phyloP scores from a whole-genome alignment of 805 yeast species.

The Monosporozyma yasuniensis region DNA sequence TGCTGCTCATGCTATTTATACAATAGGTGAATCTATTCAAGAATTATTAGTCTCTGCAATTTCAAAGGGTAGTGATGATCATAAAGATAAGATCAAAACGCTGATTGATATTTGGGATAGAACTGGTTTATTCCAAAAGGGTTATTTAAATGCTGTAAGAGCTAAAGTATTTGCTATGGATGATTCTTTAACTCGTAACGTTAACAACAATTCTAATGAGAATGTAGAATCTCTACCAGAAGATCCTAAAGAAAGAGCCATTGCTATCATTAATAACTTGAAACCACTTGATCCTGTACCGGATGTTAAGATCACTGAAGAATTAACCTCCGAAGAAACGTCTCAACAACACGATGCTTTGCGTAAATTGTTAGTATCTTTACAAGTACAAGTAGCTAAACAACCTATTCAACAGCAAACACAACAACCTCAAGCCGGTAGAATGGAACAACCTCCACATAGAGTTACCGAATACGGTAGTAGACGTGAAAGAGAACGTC shows the following conservation, averaged over 20 bases:
- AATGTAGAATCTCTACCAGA: slow-evolving; percentile 43
- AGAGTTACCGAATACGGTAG: slow-evolving; percentile 26
- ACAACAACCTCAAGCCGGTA: background rate
- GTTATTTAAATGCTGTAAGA: slow-evolving; percentile 46
- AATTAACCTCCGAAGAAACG: slow-evolving; percentile 20
- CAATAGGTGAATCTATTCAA: slow-evolving; percentile 56
- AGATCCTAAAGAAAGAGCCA: slow-evolving; percentile 28
- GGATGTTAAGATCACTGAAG: slow-evolving; percentile 15
- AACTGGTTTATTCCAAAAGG: slow-evolving; percentile 63
- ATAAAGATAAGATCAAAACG: slow-evolving; percentile 67
- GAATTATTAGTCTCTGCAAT: slow-evolving; percentile 55
- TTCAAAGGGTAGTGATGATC: slow-evolving; percentile 46
- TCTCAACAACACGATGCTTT: slow-evolving; percentile 36
- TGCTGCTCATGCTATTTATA: slow-evolving; percentile 61
- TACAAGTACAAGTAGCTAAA: slow-evolving; percentile 23
- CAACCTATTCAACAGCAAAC: background rate
- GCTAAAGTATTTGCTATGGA: slow-evolving; percentile 42
- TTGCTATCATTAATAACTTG: slow-evolving; percentile 24
- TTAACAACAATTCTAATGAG: slow-evolving; percentile 35
- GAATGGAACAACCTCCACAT: slow-evolving; percentile 7
- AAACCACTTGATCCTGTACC: slow-evolving; percentile 15
- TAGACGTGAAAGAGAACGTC: slow-evolving; percentile 29
- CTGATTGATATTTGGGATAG: slow-evolving; percentile 89
- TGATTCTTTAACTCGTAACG: slow-evolving; percentile 13
- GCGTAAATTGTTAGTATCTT: slow-evolving; percentile 31